Evolutionary conservation across 768 basidiomycete genomes (phyloP).

Genomic region (Amanita polypyramis): DNA sequence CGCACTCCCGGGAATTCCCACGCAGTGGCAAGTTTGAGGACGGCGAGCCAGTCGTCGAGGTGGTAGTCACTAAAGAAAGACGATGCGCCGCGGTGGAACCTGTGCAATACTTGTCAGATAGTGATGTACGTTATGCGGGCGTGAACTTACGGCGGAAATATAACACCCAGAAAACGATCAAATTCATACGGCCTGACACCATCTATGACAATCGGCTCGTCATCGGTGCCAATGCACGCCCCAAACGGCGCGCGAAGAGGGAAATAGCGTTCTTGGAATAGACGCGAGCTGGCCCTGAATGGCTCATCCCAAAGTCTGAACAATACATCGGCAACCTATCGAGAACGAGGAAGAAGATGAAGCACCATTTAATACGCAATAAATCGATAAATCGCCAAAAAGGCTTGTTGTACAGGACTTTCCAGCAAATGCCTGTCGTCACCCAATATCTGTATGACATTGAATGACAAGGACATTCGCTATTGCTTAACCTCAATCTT

Average conservation of each 20-base stretch:
- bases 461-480: neutral
- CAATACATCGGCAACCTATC: slow-evolving; percentile 3
- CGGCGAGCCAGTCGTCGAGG: slow-evolving; percentile 1
- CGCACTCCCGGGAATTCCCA: neutral
- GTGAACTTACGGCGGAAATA: slow-evolving; percentile 8
- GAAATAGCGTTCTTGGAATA: neutral
- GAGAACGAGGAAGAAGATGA: neutral
- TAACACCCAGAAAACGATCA: slow-evolving; percentile 7
- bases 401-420: slow-evolving; percentile 6
- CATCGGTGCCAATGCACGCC: neutral
- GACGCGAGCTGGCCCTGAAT: neutral
- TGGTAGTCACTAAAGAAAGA: slow-evolving; percentile 15
- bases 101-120: slow-evolving; percentile 12
- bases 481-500: neutral
- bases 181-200: slow-evolving; percentile 8
- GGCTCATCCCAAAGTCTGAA: slow-evolving; percentile 4
- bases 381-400: slow-evolving; percentile 2
- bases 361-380: slow-evolving; percentile 3
- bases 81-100: slow-evolving; percentile 20
- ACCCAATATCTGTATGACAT: neutral
- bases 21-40: neutral
- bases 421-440: neutral
- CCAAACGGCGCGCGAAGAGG: neutral
- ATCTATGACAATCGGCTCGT: slow-evolving; percentile 5
- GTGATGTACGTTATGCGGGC: neutral